Evolutionary conservation across 345 rosid genomes (phyloP).

Genomic region (Arabis hirsuta): DNA sequence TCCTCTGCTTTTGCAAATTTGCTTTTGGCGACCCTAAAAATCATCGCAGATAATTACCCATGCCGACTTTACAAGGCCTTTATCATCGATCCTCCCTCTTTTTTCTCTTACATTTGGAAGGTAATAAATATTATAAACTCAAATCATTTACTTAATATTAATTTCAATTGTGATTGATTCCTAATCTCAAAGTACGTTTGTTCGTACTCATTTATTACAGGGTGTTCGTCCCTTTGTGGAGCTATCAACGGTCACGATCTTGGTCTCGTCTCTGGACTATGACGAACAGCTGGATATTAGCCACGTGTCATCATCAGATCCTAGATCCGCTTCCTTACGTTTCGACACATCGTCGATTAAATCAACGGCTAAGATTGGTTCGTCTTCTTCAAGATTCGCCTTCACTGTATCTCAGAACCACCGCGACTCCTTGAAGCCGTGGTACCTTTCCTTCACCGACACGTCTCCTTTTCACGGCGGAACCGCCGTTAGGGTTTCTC

Average conservation of each 20-base stretch:
- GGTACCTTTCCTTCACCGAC: constrained; percentile 83
- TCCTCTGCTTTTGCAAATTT: constrained; percentile 86
- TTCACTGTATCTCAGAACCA: constrained; percentile 83
- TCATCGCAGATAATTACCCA: constrained; percentile 80
- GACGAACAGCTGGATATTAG: constrained; percentile 66
- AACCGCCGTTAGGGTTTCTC: constrained; percentile 66
- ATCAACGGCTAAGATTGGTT: constrained; percentile 73
- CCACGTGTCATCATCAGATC: constrained; percentile 57
- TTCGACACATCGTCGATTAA: constrained; percentile 62
- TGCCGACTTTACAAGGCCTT: constrained; percentile 80
- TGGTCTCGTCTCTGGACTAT: constrained; percentile 75
- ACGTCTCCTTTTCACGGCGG: constrained; percentile 56
- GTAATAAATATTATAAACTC: constrained; percentile 38
- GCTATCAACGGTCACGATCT: constrained; percentile 63
- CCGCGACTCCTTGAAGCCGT: constrained; percentile 71
- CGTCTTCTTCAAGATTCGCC: constrained; percentile 90
- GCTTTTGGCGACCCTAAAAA: constrained; percentile 73
- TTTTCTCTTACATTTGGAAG: constrained; percentile 95
- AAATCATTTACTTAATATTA: not conserved
- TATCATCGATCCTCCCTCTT: constrained; percentile 94
- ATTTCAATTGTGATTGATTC: not conserved
- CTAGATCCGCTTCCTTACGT: constrained; percentile 75
- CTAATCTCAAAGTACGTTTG: not conserved
- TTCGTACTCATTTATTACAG: constrained; percentile 46
- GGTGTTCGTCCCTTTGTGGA: constrained; percentile 94